phyloP scores from a whole-genome alignment of 1,139 yeast genomes.

The Blastobotrys persicus region DNA sequence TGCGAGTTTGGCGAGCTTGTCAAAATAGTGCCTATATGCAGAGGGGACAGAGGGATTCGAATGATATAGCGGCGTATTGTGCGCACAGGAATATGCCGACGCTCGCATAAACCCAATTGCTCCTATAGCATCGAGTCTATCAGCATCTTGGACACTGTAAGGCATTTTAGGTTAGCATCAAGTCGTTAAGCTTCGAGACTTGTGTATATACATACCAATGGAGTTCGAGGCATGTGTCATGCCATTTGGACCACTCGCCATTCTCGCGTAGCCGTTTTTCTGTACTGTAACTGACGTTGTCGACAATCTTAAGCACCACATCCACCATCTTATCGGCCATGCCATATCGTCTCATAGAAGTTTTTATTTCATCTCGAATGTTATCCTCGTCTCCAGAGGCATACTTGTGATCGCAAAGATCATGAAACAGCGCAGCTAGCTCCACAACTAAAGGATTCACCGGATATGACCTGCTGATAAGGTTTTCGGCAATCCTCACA shows the following conservation, averaged over 20 bases:
- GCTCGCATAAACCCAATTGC: conserved; percentile 38
- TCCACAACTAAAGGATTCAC: conserved; percentile 35
- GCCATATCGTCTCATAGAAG: conserved; percentile 17
- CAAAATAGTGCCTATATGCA: conserved; percentile 33
- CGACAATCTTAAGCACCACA: conserved; percentile 31
- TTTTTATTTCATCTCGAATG: conserved; percentile 12
- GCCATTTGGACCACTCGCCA: conserved; percentile 34
- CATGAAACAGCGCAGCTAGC: conserved; percentile 40
- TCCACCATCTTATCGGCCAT: conserved; percentile 23
- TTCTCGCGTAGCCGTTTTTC: conserved; percentile 30
- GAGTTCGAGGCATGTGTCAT: conserved; percentile 31
- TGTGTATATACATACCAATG: conserved; percentile 27
- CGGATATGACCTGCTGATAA: conserved; percentile 13
- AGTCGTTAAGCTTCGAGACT: not conserved
- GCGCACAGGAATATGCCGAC: conserved; percentile 37
- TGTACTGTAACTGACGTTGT: conserved; percentile 34
- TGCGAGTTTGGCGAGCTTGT: conserved; percentile 34
- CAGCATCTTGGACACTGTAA: conserved; percentile 39
- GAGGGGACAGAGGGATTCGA: conserved; percentile 17
- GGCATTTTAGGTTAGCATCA: not conserved
- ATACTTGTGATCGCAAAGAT: conserved; percentile 40
- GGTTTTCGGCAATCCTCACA: conserved; percentile 24
- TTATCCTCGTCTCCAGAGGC: conserved; percentile 18
- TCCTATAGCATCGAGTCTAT: conserved; percentile 41
- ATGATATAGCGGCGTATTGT: conserved; percentile 30